Percentiles rank a stretch among this genome's conserved stretches.
Conservation (phyloP, 164 flowering plant genomes). For the Chimonanthus salicifolius region DNA sequence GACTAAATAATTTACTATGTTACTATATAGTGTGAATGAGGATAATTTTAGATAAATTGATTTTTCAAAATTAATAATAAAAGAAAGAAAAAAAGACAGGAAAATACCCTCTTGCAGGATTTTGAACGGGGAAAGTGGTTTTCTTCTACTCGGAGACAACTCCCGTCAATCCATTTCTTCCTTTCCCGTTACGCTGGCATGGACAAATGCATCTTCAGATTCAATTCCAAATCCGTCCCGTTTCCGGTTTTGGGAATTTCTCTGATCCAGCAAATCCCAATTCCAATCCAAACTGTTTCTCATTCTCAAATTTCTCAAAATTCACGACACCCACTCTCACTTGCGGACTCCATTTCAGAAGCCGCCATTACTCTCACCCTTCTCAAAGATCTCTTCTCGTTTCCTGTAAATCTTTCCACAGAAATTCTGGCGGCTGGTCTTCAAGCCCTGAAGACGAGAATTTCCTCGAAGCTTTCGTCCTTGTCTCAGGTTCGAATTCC, state of each 20-base stretch:
- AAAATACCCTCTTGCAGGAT: too few relatives aligned
- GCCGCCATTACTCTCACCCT: not conserved
- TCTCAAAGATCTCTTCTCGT: slow-evolving; percentile 15
- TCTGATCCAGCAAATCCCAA: not conserved
- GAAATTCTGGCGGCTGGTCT: slow-evolving; percentile 21
- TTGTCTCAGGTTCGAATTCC: slow-evolving; percentile 40
- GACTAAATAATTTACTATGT: too few relatives aligned
- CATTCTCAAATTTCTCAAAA: not conserved
- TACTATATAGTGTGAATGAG: too few relatives aligned
- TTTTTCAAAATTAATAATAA: too few relatives aligned
- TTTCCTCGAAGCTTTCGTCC: slow-evolving; percentile 43
- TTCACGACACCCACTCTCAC: not conserved
- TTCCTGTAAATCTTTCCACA: slow-evolving; percentile 27
- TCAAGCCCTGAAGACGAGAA: slow-evolving; percentile 23
- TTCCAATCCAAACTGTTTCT: not conserved
- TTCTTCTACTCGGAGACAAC: not conserved
- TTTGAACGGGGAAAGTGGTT: too few relatives aligned
- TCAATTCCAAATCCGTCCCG: not conserved
- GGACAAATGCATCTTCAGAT: not conserved
- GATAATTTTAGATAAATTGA: too few relatives aligned
- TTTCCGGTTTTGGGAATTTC: not conserved
- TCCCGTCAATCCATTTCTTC: not conserved
- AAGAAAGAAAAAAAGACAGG: too few relatives aligned
- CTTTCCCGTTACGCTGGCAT: too few relatives aligned
- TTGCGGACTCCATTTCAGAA: not conserved